Base-by-base conservation (phyloP, 163 green algal species). In the Scenedesmus sp. region DNA sequence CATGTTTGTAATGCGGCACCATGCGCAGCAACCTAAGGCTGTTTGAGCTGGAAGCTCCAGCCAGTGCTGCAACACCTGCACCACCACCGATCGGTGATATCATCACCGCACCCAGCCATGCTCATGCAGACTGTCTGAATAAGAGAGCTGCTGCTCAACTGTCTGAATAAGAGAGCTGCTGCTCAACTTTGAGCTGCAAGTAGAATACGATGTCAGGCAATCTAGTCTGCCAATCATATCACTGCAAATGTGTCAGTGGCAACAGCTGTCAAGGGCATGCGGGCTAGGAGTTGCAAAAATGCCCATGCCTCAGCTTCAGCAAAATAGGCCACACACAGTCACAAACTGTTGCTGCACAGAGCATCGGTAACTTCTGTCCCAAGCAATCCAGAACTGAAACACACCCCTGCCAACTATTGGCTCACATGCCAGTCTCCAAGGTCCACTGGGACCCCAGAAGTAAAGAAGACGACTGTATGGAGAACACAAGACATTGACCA, bases 221-320 rank as follows among this genome's bases (percentile, higher is more conserved):
- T 26, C 70, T 52, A 23, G 23, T 52, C 4, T n/a, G 23, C 18
- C 46, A 52, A 23, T 6, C 12, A 52, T 46, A 23, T 79, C 46
- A 15, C 70, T 79, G 70, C 23, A 13, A 52, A 8, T 23, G 4
- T 52, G 70, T 79, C 23, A 52, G 23, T 79, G 23, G 12, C 5
- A 46, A 23, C 70, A 79, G 70, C 76, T 84, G 34, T 57, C 76
- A 84, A 34, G 34, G 34, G 34, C 76, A 84, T 59, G 76, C 76
- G 34, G 76, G 34, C 76, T 4, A 57, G 6, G 26, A 4, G 34
- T 57, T 10, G 57, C 76, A 84, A 56, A 84, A 84, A 9, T 84
- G 76, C 76, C 76, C 76, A 59, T 59, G 76, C 34, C 76, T 84
- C 76, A 84, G 76, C 76, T n/a, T n/a, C 74, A 52, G 8, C 70